phyloP scores from a whole-genome alignment of 371 early-diverging fungal genomes.

The Capillidium heterosporum region DNA sequence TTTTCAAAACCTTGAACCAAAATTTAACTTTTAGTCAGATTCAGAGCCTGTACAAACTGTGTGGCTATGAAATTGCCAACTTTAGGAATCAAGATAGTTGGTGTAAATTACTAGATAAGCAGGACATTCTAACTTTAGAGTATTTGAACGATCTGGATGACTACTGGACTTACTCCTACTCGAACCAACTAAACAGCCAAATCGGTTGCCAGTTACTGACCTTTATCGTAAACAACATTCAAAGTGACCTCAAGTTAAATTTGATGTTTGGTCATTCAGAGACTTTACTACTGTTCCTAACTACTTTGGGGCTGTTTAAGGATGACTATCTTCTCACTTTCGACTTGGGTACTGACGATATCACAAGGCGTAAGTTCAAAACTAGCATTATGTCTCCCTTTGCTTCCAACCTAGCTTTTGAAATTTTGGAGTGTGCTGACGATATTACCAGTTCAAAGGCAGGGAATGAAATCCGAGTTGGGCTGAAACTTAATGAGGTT shows the following conservation, averaged over 20 bases:
- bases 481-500: not conserved
- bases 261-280: conserved; percentile 22
- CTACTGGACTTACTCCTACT: conserved; percentile 19
- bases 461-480: not conserved
- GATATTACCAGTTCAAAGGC: no score
- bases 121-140: conserved; percentile 14
- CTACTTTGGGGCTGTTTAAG: conserved; percentile 4
- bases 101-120: conserved; percentile 13
- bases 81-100: conserved; percentile 11
- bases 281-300: conserved; percentile 14
- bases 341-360: not conserved
- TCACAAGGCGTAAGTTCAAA: not conserved
- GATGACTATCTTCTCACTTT: conserved; percentile 3
- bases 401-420: conserved; percentile 8
- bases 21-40: conserved; percentile 1
- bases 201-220: conserved; percentile 16
- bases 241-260: conserved; percentile 2
- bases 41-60: conserved; percentile 12
- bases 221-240: conserved; percentile 11
- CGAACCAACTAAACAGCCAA: conserved; percentile 12
- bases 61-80: conserved; percentile 15
- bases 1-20: not conserved
- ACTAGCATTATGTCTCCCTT: conserved; percentile 1
- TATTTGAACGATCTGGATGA: conserved; percentile 17
- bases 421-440: conserved; percentile 4